Conservation (phyloP, 768 basidiomycete genomes). For the Clitopilus hobsonii region DNA sequence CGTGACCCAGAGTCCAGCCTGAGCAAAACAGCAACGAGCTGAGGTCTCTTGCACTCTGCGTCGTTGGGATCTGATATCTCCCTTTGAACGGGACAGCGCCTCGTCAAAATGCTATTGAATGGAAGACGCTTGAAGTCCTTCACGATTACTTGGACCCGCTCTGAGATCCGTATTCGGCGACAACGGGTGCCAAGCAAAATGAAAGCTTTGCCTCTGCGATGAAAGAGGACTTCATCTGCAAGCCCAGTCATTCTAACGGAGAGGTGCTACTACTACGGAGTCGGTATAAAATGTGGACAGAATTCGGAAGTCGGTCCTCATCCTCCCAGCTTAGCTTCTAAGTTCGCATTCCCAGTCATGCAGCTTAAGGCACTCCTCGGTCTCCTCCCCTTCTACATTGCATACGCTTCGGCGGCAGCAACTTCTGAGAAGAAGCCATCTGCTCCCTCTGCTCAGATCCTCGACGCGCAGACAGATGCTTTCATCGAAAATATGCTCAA, state of each 20-base stretch:
- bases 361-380: background rate
- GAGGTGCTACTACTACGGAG: background rate
- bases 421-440: background rate
- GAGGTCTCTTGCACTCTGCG: background rate
- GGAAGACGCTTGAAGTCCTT: background rate
- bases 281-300: background rate
- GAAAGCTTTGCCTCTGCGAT: background rate
- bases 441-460: background rate
- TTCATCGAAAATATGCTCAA: constrained; percentile 7
- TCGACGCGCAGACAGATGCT: constrained; percentile 7
- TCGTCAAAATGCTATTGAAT: background rate
- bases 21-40: background rate
- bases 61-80: background rate
- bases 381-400: background rate
- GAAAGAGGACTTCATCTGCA: background rate
- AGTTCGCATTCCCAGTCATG: background rate
- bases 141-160: background rate
- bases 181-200: background rate
- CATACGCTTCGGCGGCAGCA: background rate
- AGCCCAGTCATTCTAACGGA: background rate
- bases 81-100: background rate
- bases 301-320: background rate
- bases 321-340: background rate
- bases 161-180: background rate
- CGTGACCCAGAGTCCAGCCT: too few relatives aligned